Conservation (phyloP, 2,329 filamentous ascomycete species). For the Fusarium denticulatum region DNA sequence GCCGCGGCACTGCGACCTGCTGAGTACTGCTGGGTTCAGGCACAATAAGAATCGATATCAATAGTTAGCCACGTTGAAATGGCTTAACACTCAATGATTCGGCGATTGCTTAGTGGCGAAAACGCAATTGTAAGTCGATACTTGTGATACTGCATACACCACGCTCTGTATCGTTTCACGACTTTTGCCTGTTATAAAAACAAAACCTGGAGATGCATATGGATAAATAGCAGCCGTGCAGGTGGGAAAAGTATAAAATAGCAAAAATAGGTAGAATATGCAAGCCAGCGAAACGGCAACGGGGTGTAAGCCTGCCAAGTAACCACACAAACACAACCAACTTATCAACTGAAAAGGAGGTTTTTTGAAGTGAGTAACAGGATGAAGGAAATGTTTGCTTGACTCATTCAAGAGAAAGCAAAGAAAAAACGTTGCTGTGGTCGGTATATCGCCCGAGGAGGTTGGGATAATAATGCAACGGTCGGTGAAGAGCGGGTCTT, state of each 20-base stretch:
- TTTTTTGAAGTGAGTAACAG: slow-evolving; percentile 25
- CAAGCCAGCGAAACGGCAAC: slow-evolving; percentile 24
- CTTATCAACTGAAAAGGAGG: slow-evolving; percentile 27
- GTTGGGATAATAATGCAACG: slow-evolving; percentile 39
- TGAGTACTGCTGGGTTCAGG: slow-evolving; percentile 10
- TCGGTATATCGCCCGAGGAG: slow-evolving; percentile 36
- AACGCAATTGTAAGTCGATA: slow-evolving; percentile 17
- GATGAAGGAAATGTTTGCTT: slow-evolving; percentile 24
- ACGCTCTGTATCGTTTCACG: slow-evolving; percentile 31
- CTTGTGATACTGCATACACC: slow-evolving; percentile 30
- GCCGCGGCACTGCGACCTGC: slow-evolving; percentile 34
- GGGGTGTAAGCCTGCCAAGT: slow-evolving; percentile 27
- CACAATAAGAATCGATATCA: slow-evolving; percentile 5
- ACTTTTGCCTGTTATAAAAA: slow-evolving; percentile 24
- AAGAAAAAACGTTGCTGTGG: slow-evolving; percentile 24
- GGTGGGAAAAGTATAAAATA: slow-evolving; percentile 25
- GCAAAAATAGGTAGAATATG: slow-evolving; percentile 16
- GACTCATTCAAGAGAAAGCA: slow-evolving; percentile 24
- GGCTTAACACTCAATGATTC: slow-evolving; percentile 17
- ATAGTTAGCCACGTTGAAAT: slow-evolving; percentile 12
- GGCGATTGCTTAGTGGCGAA: slow-evolving; percentile 22
- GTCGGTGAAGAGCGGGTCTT: slow-evolving; percentile 43
- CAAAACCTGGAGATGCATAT: slow-evolving; percentile 11
- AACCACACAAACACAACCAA: slow-evolving; percentile 25
- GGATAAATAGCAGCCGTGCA: slow-evolving; percentile 24